These are phyloP conservation scores for Saccharomycopsis hybrid DNA, from an alignment of 1,139 yeast genomes.

Conservation along the genomic window DNA sequence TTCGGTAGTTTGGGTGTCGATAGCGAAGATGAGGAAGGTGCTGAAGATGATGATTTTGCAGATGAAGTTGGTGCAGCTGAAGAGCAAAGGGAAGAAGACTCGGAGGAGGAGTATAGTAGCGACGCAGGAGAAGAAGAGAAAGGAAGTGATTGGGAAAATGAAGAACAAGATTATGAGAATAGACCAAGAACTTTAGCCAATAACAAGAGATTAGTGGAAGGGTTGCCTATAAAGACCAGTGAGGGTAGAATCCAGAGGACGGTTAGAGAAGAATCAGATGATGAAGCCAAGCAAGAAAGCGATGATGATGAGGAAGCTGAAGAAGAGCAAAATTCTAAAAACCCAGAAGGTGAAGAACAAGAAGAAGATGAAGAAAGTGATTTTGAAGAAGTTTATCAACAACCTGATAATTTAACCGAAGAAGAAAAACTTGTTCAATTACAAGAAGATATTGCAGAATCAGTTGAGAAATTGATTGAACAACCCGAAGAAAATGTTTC, in stretches of 20 bases:
- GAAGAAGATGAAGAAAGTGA: conserved; percentile 26
- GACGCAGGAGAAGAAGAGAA: conserved; percentile 24
- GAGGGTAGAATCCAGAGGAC: conserved; percentile 71
- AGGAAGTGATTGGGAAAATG: conserved; percentile 41
- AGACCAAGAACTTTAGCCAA: conserved; percentile 43
- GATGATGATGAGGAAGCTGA: conserved; percentile 26
- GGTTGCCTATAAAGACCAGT: conserved; percentile 70
- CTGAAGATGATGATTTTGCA: neutral
- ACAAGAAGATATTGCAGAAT: conserved; percentile 78
- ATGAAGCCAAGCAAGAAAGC: conserved; percentile 21
- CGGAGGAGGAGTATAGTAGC: neutral
- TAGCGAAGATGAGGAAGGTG: conserved; percentile 3
- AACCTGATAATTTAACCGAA: conserved; percentile 46
- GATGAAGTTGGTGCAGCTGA: neutral
- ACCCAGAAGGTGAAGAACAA: conserved; percentile 24
- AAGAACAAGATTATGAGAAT: conserved; percentile 65
- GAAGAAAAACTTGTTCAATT: conserved; percentile 51
- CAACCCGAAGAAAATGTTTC: conserved; percentile 83
- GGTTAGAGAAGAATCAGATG: conserved; percentile 32
- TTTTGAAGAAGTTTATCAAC: conserved; percentile 36
- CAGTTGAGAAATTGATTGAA: conserved; percentile 73
- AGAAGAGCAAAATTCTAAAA: conserved; percentile 27
- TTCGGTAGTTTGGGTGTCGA: conserved; percentile 5
- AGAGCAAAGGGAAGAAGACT: neutral
- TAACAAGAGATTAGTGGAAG: conserved; percentile 49